Evolutionary conservation across 495 filamentous ascomycete genomes (phyloP).

Genomic region (Haplographium delicatum): DNA sequence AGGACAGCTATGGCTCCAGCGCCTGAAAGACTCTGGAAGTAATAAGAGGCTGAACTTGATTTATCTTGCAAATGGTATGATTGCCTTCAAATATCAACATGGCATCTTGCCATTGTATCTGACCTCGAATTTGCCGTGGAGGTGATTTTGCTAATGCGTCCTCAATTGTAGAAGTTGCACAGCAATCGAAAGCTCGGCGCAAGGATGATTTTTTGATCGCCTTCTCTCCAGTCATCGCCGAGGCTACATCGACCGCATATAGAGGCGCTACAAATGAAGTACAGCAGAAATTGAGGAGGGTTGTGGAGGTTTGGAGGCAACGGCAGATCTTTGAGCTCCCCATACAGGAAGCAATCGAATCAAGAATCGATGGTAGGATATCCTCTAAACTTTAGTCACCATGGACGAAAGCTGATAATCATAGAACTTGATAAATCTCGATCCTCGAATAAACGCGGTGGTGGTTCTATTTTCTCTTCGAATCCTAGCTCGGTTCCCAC

Average conservation of each 20-base stretch:
- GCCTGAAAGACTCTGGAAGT: constrained; percentile 75
- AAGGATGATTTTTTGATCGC: constrained; percentile 90
- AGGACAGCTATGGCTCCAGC: constrained; percentile 81
- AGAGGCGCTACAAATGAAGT: constrained; percentile 78
- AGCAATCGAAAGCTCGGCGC: constrained; percentile 85
- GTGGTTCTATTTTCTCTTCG: constrained; percentile 63
- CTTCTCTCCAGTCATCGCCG: constrained; percentile 84
- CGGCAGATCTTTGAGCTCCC: constrained; percentile 76
- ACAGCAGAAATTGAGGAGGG: constrained; percentile 79
- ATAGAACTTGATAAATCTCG: constrained; percentile 77
- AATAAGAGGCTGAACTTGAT: constrained; percentile 85
- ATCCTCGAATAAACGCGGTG: constrained; percentile 57
- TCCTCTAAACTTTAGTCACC: neutral
- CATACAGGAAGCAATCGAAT: constrained; percentile 73
- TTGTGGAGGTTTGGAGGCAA: constrained; percentile 91
- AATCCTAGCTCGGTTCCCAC: constrained; percentile 56
- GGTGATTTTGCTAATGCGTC: constrained; percentile 22
- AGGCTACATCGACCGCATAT: constrained; percentile 78
- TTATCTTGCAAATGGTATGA: constrained; percentile 88
- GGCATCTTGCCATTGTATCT: neutral
- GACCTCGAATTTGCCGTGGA: neutral
- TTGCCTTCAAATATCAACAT: neutral
- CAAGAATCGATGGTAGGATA: constrained; percentile 64
- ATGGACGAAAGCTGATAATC: neutral
- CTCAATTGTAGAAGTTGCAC: constrained; percentile 71